These are phyloP conservation scores for Aspergillus affinis DNA, from an alignment of 495 filamentous ascomycete species.

Conservation along the genomic window DNA sequence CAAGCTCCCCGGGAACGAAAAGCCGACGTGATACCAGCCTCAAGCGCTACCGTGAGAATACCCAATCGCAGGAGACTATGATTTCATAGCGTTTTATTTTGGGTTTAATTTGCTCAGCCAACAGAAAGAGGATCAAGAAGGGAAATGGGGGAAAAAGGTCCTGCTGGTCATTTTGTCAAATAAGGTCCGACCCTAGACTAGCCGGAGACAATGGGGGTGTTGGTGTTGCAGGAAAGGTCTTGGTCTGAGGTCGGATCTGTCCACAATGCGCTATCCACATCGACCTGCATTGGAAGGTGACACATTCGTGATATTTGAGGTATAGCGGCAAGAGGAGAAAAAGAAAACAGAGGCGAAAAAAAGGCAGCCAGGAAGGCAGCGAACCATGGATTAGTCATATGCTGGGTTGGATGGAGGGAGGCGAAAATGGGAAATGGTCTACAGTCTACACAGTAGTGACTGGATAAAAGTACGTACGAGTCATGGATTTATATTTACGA, in stretches of 20 bases:
- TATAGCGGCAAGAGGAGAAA: background rate
- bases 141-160: background rate
- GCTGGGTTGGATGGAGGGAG: background rate
- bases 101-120: background rate
- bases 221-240: too few species aligned
- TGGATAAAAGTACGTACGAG: background rate
- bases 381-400: background rate
- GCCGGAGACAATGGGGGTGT: background rate
- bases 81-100: background rate
- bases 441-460: background rate
- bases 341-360: background rate
- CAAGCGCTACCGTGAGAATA: constrained; percentile 6
- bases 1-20: constrained; percentile 1
- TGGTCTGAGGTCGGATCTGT: too few species aligned
- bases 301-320: background rate
- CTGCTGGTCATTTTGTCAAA: background rate
- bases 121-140: background rate
- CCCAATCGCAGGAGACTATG: background rate
- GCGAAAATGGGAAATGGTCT: background rate
- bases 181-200: background rate
- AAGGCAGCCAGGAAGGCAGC: background rate
- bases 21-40: constrained; percentile 6
- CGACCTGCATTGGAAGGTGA: background rate
- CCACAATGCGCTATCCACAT: background rate
- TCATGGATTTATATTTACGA: background rate